Evolutionary conservation across 441 rosid species (phyloP), one percentile per base, ranked within the genome.

Genomic region (Aleurites moluccanus): DNA sequence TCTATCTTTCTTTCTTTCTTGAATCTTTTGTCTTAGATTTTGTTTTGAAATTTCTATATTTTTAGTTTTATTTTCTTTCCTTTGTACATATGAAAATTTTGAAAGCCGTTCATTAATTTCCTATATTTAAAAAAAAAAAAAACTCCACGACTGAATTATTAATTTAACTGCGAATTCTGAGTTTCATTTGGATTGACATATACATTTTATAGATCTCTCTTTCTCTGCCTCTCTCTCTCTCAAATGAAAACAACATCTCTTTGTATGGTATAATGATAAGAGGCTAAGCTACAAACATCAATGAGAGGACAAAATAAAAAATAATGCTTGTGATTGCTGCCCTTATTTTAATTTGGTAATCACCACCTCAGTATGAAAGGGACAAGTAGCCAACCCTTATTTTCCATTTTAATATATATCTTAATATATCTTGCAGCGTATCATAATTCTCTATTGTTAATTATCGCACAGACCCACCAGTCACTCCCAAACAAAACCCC

Each of bases 351-450:
- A 70, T 85, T 69, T 71, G 64, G 81, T 50, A 82, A 83, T 79
- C 78, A 71, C 80, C 83, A 80, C 80, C 84, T 72, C 75, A 62
- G 62, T 69, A 45, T 79, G 89, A 86, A 77, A 84, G 74, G 62
- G 84, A 88, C 88, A 66, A 66, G 75, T 59, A 72, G 86, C 88
- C 87, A 83, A 82, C 83, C 80, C 74, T 66, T 78, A 30, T 21
- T 56, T 81, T 83, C 87, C 78, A 63, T 76, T 84, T 69, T 40
- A 64, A 80, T 65, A 49, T 30, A 65, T 80, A 74, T 75, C n/a
- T 63, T 72, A 74, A 60, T 73, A 57, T 77, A 63, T 70, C 57
- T 68, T 18, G 11, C 61, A 55, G 14, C 57, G 25, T 64, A 63
- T 70, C 52, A 56, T 79, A 77, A 69, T 71, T 68, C 66, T 64